Evolutionary conservation across 768 basidiomycete genomes (phyloP), one percentile per base, ranked within the genome.

Genomic region (Amylocystis lapponica): DNA sequence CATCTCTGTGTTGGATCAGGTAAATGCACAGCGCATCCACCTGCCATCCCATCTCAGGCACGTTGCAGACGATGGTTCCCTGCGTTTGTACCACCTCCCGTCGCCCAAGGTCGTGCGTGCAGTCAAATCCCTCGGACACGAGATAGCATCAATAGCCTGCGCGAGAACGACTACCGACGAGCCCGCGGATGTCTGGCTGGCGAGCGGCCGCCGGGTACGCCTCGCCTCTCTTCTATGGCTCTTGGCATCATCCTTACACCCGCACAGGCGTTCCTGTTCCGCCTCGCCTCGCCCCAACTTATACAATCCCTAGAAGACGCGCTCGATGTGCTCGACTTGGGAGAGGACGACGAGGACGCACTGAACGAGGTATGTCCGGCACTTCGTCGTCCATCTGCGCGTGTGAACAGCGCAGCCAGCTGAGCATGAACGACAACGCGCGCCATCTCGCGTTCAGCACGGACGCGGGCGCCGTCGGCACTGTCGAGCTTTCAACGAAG

Each of bases 391-490:
- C n/a, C n/a, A n/a, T n/a, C n/a, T n/a, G n/a, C n/a, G n/a, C n/a
- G n/a, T n/a, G n/a, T n/a, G n/a, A n/a, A n/a, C n/a, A n/a, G n/a
- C n/a, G n/a, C 62, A 74, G 68, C 59, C 61, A 90, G 86, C 75
- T 89, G 56, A 69, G 70, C 46, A 53, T 87, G 51, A 81, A 78
- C 61, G 50, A 57, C 22, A 74, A 75, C 68, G 68, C 52, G 54
- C 76, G 59, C 51, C 54, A 50, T 39, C 56, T 90, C 32, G 85
- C 83, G 4, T 88, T 85, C 59, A 76, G 78, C 47, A 71, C 74
- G 23, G 89, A 91, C 60, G 74, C 75, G 16, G 88, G 88, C 0
- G 50, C 55, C 13, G 82, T 87, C 11, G 86, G 87, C 0, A 63
- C 80, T 16, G 58, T 89, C 8, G 81, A 89, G 44, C 56, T 86